These are phyloP conservation scores for Phytophthora ramorum DNA, from an alignment of 352 stramenopile species.

Conservation along the genomic window DNA sequence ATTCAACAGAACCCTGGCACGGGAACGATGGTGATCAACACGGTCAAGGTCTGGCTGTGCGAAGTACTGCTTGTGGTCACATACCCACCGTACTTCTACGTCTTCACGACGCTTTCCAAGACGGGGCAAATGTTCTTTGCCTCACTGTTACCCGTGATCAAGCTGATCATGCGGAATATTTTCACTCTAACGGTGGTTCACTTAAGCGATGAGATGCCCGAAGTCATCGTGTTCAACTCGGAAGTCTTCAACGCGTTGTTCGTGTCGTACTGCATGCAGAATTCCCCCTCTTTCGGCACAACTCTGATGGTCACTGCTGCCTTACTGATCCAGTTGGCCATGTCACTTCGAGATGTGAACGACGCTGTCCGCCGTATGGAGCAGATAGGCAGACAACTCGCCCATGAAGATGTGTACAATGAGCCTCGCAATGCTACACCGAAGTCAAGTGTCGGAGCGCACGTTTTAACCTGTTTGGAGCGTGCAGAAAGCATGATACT, in stretches of 20 bases:
- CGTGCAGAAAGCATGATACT: slow-evolving; percentile 15
- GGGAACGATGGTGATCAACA: slow-evolving; percentile 17
- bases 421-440: not conserved
- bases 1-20: slow-evolving; percentile 19
- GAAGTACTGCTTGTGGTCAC: slow-evolving; percentile 22
- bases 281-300: slow-evolving; percentile 22
- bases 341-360: slow-evolving; percentile 31
- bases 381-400: slow-evolving; percentile 7
- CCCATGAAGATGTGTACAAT: slow-evolving; percentile 11
- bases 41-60: slow-evolving; percentile 29
- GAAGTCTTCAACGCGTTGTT: slow-evolving; percentile 38
- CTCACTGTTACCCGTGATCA: slow-evolving; percentile 33
- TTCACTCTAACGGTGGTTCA: slow-evolving; percentile 26
- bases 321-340: slow-evolving; percentile 6
- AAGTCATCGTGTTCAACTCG: slow-evolving; percentile 32
- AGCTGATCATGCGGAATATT: slow-evolving; percentile 32
- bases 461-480: slow-evolving; percentile 12
- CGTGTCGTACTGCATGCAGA: slow-evolving; percentile 39
- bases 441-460: slow-evolving; percentile 15
- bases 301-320: slow-evolving; percentile 25
- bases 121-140: slow-evolving; percentile 16
- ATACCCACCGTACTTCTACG: slow-evolving; percentile 35
- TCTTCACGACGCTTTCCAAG: slow-evolving; percentile 30
- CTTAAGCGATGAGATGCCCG: slow-evolving; percentile 29
- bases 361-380: slow-evolving; percentile 9